Evolutionary conservation across 202 grass and related monocot species (phyloP), one percentile per base, ranked within the genome.

Genomic region (Zizania palustris): DNA sequence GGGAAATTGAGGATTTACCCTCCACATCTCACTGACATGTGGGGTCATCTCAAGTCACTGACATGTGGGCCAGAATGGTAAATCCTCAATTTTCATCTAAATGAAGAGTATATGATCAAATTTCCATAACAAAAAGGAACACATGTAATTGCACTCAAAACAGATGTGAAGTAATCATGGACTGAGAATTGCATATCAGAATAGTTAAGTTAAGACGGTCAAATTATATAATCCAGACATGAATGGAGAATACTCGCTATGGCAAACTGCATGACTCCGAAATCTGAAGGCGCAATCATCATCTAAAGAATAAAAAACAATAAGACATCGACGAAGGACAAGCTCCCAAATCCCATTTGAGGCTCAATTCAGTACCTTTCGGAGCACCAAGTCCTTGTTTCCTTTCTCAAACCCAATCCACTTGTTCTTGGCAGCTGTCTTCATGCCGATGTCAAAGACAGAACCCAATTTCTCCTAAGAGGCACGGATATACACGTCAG

Each of bases 341-440:
- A 28, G 28, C 28, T 55, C n/a, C 28, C 28, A 28, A 28, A 2
- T 9, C 51, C 51, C n/a, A 1, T 9, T 55, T n/a, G 7, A 55
- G 51, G 35, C 56, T 73, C 9, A 66, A 11, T n/a, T 83, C 2
- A 46, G 58, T 80, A 96, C 93, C 92, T 82, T 96, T 63, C 79
- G 86, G 35, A 84, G 60, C 34, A 92, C 64, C 7, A 82, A 60
- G 16, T 86, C 82, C 38, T 90, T 96, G 13, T 85, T 85, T 3
- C 85, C 84, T 39, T 87, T 91, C 39, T 96, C 87, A n/a, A 92
- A 84, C 11, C 72, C 79, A 48, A 96, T 84, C 89, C 93, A 96
- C 74, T 88, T 86, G 62, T 86, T 90, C 75, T 80, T 90, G 21
- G 87, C 85, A 1, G 93, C 87, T 7, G 87, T 63, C 67, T 86